phyloP scores from a whole-genome alignment of 805 yeast genomes.

The Torulaspora delbrueckii region DNA sequence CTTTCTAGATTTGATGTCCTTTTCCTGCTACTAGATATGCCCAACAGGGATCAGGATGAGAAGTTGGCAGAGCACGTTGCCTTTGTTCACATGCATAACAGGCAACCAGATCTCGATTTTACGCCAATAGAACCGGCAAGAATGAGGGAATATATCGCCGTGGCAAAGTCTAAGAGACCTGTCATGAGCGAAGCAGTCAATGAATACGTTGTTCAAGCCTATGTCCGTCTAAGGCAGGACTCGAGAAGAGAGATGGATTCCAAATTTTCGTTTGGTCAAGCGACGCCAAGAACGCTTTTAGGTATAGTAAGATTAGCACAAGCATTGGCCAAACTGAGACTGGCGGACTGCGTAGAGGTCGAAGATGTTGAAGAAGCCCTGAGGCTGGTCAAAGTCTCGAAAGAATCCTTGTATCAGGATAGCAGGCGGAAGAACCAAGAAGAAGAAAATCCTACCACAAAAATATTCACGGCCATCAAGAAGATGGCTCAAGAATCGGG shows the following conservation, averaged over 20 bases:
- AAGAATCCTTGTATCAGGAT: slow-evolving; percentile 65
- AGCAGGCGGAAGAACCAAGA: slow-evolving; percentile 45
- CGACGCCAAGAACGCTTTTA: slow-evolving; percentile 90
- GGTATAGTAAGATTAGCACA: slow-evolving; percentile 91
- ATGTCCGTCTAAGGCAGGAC: slow-evolving; percentile 89
- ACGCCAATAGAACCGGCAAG: slow-evolving; percentile 74
- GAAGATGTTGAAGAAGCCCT: slow-evolving; percentile 95
- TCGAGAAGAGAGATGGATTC: slow-evolving; percentile 74
- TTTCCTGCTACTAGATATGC: slow-evolving; percentile 80
- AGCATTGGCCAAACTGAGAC: slow-evolving; percentile 87
- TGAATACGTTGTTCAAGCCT: slow-evolving; percentile 77
- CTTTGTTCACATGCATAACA: slow-evolving; percentile 88
- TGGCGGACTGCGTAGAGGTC: slow-evolving; percentile 60
- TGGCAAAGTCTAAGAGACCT: slow-evolving; percentile 83
- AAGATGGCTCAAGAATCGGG: slow-evolving; percentile 45
- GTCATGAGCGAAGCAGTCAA: slow-evolving; percentile 77
- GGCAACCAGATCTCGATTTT: slow-evolving; percentile 72
- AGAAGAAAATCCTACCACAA: slow-evolving; percentile 63
- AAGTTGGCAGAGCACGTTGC: slow-evolving; percentile 90
- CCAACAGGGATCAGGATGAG: slow-evolving; percentile 74
- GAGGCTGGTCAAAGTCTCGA: slow-evolving; percentile 80
- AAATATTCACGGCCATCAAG: slow-evolving; percentile 67
- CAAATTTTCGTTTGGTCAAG: slow-evolving; percentile 75
- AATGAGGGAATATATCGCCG: slow-evolving; percentile 81
- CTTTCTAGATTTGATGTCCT: slow-evolving; percentile 90